Percentiles rank a stretch among this genome's conserved stretches.
Evolutionary conservation across 2,329 filamentous ascomycete genomes (phyloP).

Genomic region (Calonectria hawksworthii): DNA sequence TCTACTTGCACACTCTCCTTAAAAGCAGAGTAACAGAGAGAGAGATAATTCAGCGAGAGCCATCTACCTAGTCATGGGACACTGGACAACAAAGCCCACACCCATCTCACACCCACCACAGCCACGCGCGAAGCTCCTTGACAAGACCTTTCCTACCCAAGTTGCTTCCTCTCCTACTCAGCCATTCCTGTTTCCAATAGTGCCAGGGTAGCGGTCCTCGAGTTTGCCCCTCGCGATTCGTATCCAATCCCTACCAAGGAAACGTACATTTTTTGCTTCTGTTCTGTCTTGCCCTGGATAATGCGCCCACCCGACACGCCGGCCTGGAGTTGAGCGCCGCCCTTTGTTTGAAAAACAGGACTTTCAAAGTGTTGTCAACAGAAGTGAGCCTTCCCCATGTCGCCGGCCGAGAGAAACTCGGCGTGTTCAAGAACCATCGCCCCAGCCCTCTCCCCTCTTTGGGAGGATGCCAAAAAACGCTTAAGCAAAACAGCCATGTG

Average conservation of each 20-base stretch:
- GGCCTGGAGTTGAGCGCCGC: conserved; percentile 24
- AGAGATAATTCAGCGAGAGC: conserved; percentile 29
- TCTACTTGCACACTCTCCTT: conserved; percentile 20
- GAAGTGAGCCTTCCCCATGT: conserved; percentile 18
- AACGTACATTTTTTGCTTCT: conserved; percentile 34
- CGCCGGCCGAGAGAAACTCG: conserved; percentile 25
- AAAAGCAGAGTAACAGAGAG: conserved; percentile 20
- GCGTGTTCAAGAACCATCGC: conserved; percentile 14
- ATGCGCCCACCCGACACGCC: conserved; percentile 33
- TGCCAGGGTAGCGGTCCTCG: background rate
- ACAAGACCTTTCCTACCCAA: background rate
- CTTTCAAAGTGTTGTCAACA: conserved; percentile 19
- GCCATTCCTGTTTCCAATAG: background rate
- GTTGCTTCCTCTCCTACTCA: background rate
- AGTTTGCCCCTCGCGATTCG: conserved; percentile 15
- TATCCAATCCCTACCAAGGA: conserved; percentile 32
- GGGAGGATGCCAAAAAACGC: conserved; percentile 29
- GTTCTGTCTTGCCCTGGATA: conserved; percentile 33
- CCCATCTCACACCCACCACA: background rate
- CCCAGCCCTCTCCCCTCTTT: conserved; percentile 25
- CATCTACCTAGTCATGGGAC: conserved; percentile 20
- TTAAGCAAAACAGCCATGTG: conserved; percentile 30
- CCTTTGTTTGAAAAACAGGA: conserved; percentile 29
- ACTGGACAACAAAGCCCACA: background rate
- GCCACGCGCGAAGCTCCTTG: background rate